phyloP scores from a whole-genome alignment of 495 filamentous ascomycete species.

The Penicillium canariense region DNA sequence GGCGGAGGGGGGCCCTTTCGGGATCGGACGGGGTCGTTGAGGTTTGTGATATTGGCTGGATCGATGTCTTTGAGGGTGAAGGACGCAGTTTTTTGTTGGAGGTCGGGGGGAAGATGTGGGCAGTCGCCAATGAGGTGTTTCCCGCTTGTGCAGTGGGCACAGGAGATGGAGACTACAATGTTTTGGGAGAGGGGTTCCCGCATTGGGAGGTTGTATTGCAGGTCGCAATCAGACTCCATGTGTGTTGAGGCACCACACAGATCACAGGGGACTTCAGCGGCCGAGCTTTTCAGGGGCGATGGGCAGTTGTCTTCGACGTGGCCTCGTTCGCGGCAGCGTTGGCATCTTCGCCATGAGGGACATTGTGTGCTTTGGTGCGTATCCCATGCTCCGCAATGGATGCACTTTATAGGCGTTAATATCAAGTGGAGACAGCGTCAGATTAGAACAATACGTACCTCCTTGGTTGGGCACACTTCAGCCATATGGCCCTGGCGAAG shows the following conservation, averaged over 20 bases:
- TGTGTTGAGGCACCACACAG: conserved; percentile 43
- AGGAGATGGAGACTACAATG: conserved; percentile 44
- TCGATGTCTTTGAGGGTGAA: conserved; percentile 39
- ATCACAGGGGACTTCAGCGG: conserved; percentile 44
- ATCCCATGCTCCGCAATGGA: conserved; percentile 42
- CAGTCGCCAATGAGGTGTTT: conserved; percentile 51
- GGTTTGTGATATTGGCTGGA: conserved; percentile 35
- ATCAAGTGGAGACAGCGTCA: not conserved
- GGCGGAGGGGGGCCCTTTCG: not conserved
- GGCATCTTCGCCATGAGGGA: conserved; percentile 42
- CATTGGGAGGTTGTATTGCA: conserved; percentile 37
- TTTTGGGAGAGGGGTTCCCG: conserved; percentile 21
- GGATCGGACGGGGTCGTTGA: conserved; percentile 20
- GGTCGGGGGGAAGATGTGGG: conserved; percentile 24
- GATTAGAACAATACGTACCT: conserved; percentile 28
- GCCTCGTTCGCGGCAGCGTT: conserved; percentile 46
- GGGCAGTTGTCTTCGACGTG: conserved; percentile 39
- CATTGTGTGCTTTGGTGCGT: conserved; percentile 39
- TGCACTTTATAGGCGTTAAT: conserved; percentile 32
- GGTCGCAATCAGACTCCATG: conserved; percentile 43
- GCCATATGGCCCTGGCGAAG: conserved; percentile 45
- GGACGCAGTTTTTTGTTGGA: conserved; percentile 25
- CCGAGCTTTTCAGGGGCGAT: conserved; percentile 37
- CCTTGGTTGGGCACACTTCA: conserved; percentile 43
- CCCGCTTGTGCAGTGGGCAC: conserved; percentile 45